Base-by-base conservation (phyloP, 1,284 basidiomycete genomes). In the Leccinum solheimii region DNA sequence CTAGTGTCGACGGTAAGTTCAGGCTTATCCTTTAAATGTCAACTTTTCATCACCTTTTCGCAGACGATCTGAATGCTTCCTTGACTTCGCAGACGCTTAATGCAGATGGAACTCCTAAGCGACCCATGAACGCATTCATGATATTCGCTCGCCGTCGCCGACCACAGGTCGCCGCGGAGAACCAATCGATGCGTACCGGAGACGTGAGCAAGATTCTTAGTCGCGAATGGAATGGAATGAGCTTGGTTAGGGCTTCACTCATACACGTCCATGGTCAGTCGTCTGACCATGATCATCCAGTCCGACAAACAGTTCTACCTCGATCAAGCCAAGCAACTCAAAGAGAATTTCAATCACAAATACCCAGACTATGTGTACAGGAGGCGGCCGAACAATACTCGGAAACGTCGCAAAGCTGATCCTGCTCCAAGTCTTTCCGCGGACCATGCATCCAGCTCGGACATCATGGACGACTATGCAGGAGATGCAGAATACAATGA, bases 71-170 rank as follows among this genome's bases (percentile, higher is more conserved):
- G 45, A 81, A 85, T 67, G 69, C 78, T 58, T 77, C 85, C 2
- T 76, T 92, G 69, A 92, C 86, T 16, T 83, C 83, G 3, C 91
- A 93, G 76, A 86, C 88, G 16, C 80, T 93, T 61, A 93, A 93
- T 72, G 80, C 89, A 1, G 91, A 93, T 70, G 91, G 91, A 36
- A 92, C 91, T 49, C 91, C 91, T 26, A 91, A 91, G 72, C 85
- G 91, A 11, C 91, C 91, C 48, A 93, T 93, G 91, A 93, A 93
- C 73, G 91, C 91, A 26, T 93, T 93, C 77, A 93, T 93, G 91
- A 93, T 93, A 63, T 93, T 92, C 69, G 91, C 91, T 61, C 84
- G 91, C n/a, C 82, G 86, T 60, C 80, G 91, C 60, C 78, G 91
- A 36, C 91, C 91, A 16, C 88, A 93, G 74, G 89, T 93, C 38